Conservation (phyloP, 352 stramenopile genomes). For the Pelagophyceae sp. region DNA sequence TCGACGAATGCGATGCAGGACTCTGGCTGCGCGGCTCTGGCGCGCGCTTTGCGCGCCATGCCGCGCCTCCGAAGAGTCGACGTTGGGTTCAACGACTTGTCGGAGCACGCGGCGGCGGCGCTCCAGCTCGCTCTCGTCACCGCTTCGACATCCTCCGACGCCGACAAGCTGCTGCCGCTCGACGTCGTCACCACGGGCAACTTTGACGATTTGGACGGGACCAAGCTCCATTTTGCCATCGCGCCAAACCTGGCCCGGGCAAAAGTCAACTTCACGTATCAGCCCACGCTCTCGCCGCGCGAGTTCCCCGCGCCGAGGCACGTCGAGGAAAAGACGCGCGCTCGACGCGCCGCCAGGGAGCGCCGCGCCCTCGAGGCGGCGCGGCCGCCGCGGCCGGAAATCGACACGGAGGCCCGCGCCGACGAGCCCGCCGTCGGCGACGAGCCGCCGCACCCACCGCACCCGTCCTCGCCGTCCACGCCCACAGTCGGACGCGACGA, state of each 20-base stretch:
- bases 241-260: background rate
- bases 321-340: no score
- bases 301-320: background rate
- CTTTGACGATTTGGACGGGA: background rate
- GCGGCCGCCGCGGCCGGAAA: no score
- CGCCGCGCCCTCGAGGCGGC: no score
- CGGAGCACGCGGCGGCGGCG: background rate
- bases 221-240: no score
- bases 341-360: no score
- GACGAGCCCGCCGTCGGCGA: no score
- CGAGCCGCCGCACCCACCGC: no score
- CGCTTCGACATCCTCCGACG: background rate
- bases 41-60: background rate
- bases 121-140: background rate
- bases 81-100: slow-evolving; percentile 1
- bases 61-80: background rate
- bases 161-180: background rate
- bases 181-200: background rate
- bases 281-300: background rate
- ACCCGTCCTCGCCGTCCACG: no score
- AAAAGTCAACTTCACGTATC: background rate
- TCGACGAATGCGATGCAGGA: slow-evolving; percentile 14
- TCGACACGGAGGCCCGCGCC: no score
- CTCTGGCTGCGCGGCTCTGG: background rate
- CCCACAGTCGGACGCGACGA: no score